Conservation (phyloP, 768 basidiomycete species). For the Boletus eberwhitei region DNA sequence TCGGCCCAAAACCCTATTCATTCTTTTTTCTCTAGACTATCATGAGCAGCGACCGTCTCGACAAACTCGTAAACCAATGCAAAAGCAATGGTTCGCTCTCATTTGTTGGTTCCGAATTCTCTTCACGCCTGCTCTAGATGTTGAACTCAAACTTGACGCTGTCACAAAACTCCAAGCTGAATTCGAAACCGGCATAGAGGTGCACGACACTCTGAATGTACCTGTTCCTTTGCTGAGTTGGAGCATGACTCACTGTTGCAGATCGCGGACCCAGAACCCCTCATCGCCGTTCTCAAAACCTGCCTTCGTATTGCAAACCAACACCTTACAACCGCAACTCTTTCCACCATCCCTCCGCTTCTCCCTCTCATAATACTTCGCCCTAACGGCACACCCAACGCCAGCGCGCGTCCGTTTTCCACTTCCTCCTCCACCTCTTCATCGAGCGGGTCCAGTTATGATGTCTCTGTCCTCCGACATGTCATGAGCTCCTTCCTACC, state of each 20-base stretch:
- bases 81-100: constrained; percentile 54
- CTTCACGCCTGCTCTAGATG: constrained; percentile 45
- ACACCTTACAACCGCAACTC: constrained; percentile 74
- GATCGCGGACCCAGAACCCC: constrained; percentile 70
- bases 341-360: constrained; percentile 64
- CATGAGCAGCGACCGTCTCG: constrained; percentile 57
- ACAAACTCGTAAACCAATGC: constrained; percentile 61
- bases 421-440: constrained; percentile 54
- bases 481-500: constrained; percentile 68
- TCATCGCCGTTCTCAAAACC: constrained; percentile 67
- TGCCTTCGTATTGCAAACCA: constrained; percentile 80
- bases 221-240: constrained; percentile 12
- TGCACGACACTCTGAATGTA: constrained; percentile 30
- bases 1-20: constrained; percentile 7
- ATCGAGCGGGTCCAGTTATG: constrained; percentile 40
- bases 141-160: constrained; percentile 78
- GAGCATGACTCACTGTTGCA: constrained; percentile 29
- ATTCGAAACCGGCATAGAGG: constrained; percentile 71
- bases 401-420: constrained; percentile 39
- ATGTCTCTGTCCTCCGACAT: constrained; percentile 61
- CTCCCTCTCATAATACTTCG: constrained; percentile 60
- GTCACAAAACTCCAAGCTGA: constrained; percentile 72
- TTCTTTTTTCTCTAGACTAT: constrained; percentile 20
- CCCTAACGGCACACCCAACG: constrained; percentile 23
- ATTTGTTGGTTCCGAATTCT: constrained; percentile 3